A percentile compares a stretch with the other conserved stretches of the same genome.
These are phyloP conservation scores for Aspergillus hancockii DNA, from an alignment of 495 filamentous ascomycete species.

Conservation along the genomic window DNA sequence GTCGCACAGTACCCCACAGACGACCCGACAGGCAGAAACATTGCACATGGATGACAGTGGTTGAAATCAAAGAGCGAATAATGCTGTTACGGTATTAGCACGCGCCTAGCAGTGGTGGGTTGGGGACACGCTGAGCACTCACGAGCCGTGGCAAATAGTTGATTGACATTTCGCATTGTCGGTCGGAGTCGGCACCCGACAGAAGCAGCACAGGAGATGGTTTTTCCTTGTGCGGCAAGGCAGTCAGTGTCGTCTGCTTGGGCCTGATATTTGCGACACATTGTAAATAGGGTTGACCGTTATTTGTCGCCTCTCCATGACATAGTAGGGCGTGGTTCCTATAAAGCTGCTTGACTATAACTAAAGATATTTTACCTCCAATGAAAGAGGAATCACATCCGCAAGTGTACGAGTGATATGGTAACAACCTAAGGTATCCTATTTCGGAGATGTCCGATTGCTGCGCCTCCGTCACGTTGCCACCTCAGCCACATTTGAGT, in stretches of 20 bases:
- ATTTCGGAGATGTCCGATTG: constrained; percentile 24
- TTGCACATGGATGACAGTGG: constrained; percentile 10
- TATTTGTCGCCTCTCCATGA: constrained; percentile 10
- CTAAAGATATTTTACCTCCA: not conserved
- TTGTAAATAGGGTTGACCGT: constrained; percentile 10
- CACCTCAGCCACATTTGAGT: constrained; percentile 20
- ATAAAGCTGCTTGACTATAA: not conserved
- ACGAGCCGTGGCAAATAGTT: constrained; percentile 7
- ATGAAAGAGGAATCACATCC: not conserved
- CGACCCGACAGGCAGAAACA: constrained; percentile 7
- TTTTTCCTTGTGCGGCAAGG: not conserved
- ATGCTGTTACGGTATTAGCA: constrained; percentile 20
- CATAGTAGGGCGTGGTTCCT: constrained; percentile 3
- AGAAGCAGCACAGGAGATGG: not conserved
- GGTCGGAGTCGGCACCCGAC: constrained; percentile 17
- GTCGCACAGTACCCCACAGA: constrained; percentile 7
- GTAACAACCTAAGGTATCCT: not conserved
- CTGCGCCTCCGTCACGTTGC: constrained; percentile 22
- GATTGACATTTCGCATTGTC: constrained; percentile 15
- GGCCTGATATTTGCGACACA: constrained; percentile 12
- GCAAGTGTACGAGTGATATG: constrained; percentile 3
- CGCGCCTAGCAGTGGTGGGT: constrained; percentile 12
- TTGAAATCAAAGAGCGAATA: not conserved
- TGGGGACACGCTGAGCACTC: constrained; percentile 11
- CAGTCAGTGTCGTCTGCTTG: constrained; percentile 17